These are phyloP conservation scores for Toxicodendron radicans DNA, from an alignment of 345 rosid species.

Conservation along the genomic window DNA sequence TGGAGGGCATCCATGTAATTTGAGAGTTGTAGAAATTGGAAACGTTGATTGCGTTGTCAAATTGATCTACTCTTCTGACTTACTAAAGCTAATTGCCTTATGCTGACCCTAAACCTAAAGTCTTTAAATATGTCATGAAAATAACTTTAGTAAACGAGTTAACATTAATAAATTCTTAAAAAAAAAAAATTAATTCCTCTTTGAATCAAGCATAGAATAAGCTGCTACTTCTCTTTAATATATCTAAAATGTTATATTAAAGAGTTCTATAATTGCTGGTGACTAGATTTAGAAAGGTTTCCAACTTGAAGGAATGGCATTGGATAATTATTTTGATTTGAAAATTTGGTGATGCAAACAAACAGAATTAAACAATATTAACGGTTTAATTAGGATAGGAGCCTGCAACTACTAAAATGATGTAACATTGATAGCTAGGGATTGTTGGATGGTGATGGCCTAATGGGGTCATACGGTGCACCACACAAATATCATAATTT, in stretches of 20 bases:
- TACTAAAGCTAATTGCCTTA: no score
- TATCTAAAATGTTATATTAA: no score
- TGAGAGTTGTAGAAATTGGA: background rate
- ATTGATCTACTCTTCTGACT: no score
- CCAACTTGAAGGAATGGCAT: background rate
- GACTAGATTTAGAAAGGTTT: background rate
- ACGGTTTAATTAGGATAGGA: no score
- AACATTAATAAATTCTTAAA: no score
- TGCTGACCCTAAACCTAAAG: background rate
- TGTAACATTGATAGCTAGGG: background rate
- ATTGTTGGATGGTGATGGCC: background rate
- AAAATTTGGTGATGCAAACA: background rate
- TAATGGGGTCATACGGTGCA: background rate
- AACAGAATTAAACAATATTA: no score
- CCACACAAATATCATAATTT: background rate
- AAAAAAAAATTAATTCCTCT: no score
- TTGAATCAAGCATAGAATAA: no score
- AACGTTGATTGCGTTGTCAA: background rate
- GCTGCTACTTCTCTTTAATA: no score
- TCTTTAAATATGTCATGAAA: no score
- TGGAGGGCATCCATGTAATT: background rate
- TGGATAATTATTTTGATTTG: background rate
- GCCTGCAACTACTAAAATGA: background rate
- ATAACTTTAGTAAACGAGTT: no score
- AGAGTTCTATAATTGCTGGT: background rate